Conservation (phyloP, 371 early-diverging fungal genomes). For the Mucor racemosus region DNA sequence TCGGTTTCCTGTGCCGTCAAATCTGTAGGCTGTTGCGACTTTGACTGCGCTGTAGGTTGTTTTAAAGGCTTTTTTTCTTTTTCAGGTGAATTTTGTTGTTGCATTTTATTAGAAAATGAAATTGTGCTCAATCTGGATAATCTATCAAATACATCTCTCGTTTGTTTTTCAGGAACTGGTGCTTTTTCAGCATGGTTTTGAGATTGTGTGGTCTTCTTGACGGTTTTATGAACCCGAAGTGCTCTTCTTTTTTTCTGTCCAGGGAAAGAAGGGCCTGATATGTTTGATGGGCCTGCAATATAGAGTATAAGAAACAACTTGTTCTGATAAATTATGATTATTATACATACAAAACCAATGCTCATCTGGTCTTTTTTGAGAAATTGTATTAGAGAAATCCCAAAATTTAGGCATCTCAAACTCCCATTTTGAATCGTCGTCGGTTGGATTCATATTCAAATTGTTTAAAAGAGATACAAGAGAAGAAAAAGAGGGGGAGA, state of each 20-base stretch:
- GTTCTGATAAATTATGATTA: background rate
- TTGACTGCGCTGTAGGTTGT: background rate
- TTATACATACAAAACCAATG: constrained; percentile 25
- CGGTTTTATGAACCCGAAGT: background rate
- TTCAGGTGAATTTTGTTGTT: background rate
- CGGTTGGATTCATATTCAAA: background rate
- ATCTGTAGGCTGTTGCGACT: background rate
- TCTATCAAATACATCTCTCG: constrained; percentile 7
- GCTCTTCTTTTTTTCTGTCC: background rate
- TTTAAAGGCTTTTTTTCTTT: background rate
- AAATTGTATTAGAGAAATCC: constrained; percentile 15
- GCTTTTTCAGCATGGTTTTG: background rate
- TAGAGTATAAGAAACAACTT: background rate
- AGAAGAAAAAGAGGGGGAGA: background rate
- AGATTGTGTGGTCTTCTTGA: background rate
- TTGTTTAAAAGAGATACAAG: background rate
- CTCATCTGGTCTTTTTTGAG: constrained; percentile 17
- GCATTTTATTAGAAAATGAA: constrained; percentile 9
- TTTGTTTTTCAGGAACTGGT: background rate
- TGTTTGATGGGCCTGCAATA: background rate
- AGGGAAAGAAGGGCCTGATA: constrained; percentile 12
- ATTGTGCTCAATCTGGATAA: constrained; percentile 12
- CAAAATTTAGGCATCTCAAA: constrained; percentile 27
- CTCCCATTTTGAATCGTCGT: constrained; percentile 16
- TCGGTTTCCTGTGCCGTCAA: background rate